These are phyloP conservation scores for Drosera spatulata DNA, from an alignment of 179 eudicot species.

Conservation along the genomic window DNA sequence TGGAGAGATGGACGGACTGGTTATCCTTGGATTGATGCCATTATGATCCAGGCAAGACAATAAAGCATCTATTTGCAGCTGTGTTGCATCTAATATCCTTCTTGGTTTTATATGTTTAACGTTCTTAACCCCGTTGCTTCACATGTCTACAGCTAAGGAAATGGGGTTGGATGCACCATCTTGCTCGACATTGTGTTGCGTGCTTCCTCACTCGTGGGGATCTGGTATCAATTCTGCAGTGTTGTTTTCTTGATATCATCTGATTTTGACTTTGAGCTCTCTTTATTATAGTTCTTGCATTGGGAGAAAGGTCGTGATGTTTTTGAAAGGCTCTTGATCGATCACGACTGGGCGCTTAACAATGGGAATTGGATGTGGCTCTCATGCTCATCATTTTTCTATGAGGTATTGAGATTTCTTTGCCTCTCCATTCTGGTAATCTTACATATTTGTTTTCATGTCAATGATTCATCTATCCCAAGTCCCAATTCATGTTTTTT, in stretches of 20 bases:
- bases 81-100: background rate
- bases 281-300: slow-evolving; percentile 53
- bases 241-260: background rate
- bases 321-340: slow-evolving; percentile 83
- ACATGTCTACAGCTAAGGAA: slow-evolving; percentile 46
- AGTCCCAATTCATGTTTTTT: no score
- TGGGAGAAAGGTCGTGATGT: slow-evolving; percentile 98
- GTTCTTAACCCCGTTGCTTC: background rate
- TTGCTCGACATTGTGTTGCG: slow-evolving; percentile 89
- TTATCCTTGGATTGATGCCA: slow-evolving; percentile 95
- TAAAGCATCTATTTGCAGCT: slow-evolving; percentile 1
- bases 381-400: slow-evolving; percentile 87
- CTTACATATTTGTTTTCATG: no score
- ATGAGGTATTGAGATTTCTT: slow-evolving; percentile 43
- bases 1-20: slow-evolving; percentile 97
- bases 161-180: slow-evolving; percentile 99
- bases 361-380: slow-evolving; percentile 97
- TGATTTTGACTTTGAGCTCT: background rate
- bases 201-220: slow-evolving; percentile 95
- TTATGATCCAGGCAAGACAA: slow-evolving; percentile 75
- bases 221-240: slow-evolving; percentile 32
- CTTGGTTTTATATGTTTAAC: background rate
- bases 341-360: slow-evolving; percentile 88
- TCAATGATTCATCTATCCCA: no score
- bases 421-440: background rate